These are phyloP conservation scores for Arctium minus DNA, from an alignment of 129 eudicot genomes.

Conservation along the genomic window DNA sequence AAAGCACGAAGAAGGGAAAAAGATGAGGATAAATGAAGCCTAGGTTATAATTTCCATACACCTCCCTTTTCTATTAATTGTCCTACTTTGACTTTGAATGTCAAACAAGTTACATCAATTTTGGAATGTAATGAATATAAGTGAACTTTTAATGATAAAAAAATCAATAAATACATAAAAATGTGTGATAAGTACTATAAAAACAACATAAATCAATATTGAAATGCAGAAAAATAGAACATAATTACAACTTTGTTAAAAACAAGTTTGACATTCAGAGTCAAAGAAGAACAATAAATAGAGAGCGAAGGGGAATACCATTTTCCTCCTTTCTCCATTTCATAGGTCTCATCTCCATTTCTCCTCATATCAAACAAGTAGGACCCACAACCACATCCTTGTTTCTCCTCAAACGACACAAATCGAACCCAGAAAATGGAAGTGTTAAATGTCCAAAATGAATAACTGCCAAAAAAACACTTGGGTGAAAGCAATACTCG, in stretches of 20 bases:
- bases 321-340: constrained; percentile 8
- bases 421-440: constrained; percentile 3
- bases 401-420: background rate
- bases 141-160: background rate
- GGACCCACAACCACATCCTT: constrained; percentile 8
- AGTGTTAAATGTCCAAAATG: background rate
- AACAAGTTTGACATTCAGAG: constrained; percentile 1
- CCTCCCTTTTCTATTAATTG: background rate
- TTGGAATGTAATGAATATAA: constrained; percentile 5
- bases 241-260: constrained; percentile 3
- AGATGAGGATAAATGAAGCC: constrained; percentile 1
- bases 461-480: background rate
- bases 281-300: constrained; percentile 10
- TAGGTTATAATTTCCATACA: background rate
- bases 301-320: constrained; percentile 11
- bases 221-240: background rate
- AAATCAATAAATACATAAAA: background rate
- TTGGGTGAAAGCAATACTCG: background rate
- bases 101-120: background rate
- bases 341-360: background rate
- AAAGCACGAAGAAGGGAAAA: background rate
- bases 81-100: constrained; percentile 13
- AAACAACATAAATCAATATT: background rate
- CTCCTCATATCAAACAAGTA: background rate
- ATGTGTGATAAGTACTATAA: background rate